A percentile compares a stretch with the other conserved stretches of the same genome.
Evolutionary conservation across 1,284 basidiomycete species (phyloP).

Genomic region (Melampsora americana): DNA sequence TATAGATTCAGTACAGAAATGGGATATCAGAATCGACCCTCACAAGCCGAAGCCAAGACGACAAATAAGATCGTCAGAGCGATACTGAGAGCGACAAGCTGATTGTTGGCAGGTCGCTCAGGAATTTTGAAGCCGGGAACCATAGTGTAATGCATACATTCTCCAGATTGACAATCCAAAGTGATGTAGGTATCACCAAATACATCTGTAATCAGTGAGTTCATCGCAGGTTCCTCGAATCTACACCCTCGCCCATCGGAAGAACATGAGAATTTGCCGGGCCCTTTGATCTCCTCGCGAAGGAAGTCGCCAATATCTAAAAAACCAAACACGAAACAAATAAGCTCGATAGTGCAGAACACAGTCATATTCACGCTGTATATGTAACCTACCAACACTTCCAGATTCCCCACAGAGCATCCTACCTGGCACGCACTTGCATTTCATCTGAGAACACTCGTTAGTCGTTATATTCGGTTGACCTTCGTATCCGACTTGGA

Average conservation of each 20-base stretch:
- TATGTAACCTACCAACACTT: slow-evolving; percentile 70
- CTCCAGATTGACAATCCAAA: slow-evolving; percentile 79
- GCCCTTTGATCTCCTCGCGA: slow-evolving; percentile 81
- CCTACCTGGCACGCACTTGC: slow-evolving; percentile 82
- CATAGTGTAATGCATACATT: slow-evolving; percentile 88
- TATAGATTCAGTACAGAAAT: background rate
- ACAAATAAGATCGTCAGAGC: slow-evolving; percentile 66
- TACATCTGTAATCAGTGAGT: slow-evolving; percentile 83
- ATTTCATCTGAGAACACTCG: slow-evolving; percentile 75
- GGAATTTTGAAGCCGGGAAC: slow-evolving; percentile 88
- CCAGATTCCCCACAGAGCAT: slow-evolving; percentile 96
- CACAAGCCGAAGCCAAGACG: slow-evolving; percentile 57
- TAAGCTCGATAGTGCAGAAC: slow-evolving; percentile 3
- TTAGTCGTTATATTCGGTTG: slow-evolving; percentile 69
- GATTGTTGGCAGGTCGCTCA: slow-evolving; percentile 71
- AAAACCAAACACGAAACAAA: background rate
- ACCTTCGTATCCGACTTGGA: slow-evolving; percentile 61
- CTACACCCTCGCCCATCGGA: slow-evolving; percentile 66
- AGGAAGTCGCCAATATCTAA: slow-evolving; percentile 91
- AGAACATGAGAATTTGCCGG: slow-evolving; percentile 79
- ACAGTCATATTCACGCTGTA: background rate
- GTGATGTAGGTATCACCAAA: slow-evolving; percentile 90
- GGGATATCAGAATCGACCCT: slow-evolving; percentile 45
- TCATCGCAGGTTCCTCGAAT: slow-evolving; percentile 96
- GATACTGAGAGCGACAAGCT: slow-evolving; percentile 77